These are phyloP conservation scores for Linnemannia exigua DNA, from an alignment of 192 early-diverging fungal species.

Conservation along the genomic window DNA sequence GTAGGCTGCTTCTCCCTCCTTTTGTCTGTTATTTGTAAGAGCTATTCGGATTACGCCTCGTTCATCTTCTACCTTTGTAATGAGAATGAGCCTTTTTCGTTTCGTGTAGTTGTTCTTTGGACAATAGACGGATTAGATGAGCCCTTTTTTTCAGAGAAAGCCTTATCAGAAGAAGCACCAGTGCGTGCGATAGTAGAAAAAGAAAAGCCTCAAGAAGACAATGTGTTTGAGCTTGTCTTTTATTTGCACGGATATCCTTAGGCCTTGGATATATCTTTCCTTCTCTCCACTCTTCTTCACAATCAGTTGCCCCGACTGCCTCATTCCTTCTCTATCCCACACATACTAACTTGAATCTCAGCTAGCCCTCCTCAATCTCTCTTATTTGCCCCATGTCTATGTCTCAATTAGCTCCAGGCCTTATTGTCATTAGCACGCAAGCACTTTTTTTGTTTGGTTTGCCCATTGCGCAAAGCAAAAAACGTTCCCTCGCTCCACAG, in stretches of 20 bases:
- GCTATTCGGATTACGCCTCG: not conserved
- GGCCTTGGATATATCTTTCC: not conserved
- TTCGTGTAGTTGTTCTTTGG: not conserved
- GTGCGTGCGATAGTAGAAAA: not conserved
- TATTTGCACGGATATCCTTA: not conserved
- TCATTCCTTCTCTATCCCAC: too few species aligned
- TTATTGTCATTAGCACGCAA: not conserved
- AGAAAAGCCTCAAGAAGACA: not conserved
- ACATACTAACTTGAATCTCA: too few species aligned
- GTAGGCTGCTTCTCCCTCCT: not conserved
- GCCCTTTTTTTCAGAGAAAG: not conserved
- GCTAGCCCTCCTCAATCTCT: too few species aligned
- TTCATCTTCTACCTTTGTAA: not conserved
- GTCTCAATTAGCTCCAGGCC: too few species aligned
- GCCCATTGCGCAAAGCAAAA: too few species aligned
- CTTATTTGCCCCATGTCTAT: too few species aligned
- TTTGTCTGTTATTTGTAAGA: not conserved
- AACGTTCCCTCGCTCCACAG: not conserved
- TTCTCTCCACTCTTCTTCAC: too few species aligned
- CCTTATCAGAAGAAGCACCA: not conserved
- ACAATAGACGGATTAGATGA: not conserved
- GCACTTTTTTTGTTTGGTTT: not conserved
- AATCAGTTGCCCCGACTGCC: too few species aligned
- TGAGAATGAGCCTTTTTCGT: not conserved
- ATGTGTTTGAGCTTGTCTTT: slow-evolving; percentile 5